These are phyloP conservation scores for Fraxinus sp. DNA, from an alignment of 305 asterid species.

Conservation along the genomic window DNA sequence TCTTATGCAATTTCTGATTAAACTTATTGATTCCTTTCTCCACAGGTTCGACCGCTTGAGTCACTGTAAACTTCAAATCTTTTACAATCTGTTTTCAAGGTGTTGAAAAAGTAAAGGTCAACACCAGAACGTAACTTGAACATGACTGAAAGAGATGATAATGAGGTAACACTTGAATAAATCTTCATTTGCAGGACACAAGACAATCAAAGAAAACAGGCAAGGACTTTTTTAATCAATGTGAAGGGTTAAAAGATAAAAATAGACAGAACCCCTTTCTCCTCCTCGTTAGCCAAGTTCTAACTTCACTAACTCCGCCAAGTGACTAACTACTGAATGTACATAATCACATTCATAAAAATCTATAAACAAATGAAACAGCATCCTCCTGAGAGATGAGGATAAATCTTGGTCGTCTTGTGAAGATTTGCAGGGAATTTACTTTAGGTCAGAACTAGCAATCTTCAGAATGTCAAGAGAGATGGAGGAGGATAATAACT, in stretches of 20 bases:
- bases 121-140: background rate
- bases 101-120: slow-evolving; percentile 8
- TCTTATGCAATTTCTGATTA: slow-evolving; percentile 70
- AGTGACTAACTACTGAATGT: background rate
- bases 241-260: background rate
- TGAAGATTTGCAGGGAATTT: background rate
- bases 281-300: slow-evolving; percentile 4
- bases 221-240: background rate
- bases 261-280: background rate
- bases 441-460: background rate
- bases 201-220: background rate
- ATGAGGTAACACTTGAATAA: background rate
- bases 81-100: slow-evolving; percentile 69
- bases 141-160: background rate
- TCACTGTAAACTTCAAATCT: slow-evolving; percentile 82
- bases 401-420: background rate
- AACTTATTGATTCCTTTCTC: slow-evolving; percentile 88
- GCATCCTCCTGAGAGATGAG: background rate
- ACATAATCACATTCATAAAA: background rate
- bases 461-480: background rate
- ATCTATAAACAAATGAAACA: background rate
- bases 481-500: background rate
- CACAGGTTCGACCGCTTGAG: slow-evolving; percentile 93
- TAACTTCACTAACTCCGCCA: background rate
- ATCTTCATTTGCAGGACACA: background rate